Evolutionary conservation across 2,329 filamentous ascomycete species (phyloP), one percentile per base, ranked within the genome.

Genomic region (Neofusicoccum sp.): DNA sequence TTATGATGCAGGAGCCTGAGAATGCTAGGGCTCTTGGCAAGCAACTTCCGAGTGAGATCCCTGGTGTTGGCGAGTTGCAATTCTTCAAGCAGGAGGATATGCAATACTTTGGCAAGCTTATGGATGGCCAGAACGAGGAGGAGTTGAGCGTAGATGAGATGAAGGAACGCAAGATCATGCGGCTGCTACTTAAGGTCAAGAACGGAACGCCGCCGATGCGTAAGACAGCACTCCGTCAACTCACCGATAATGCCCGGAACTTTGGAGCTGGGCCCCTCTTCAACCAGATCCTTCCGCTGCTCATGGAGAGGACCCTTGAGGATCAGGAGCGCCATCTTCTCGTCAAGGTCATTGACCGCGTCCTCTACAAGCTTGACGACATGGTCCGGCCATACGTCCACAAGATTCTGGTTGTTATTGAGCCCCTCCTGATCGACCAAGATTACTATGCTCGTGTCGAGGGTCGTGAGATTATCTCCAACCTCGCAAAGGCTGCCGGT

Each of bases 21-120:
- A 92, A 90, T 71, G 86, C 87, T 62, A 86, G 91, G 65, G 81
- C 90, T 53, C 86, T 93, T 71, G 91, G 92, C 66, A 96, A 96
- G 77, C 91, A 96, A 67, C 86, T 98, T 69, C 91, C 93, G 7
- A 96, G 91, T 3, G 93, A 98, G 71, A 97, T 99, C 38, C 93
- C 95, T 3, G 95, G 95, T 40, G 92, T 99, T 53, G 93, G 93
- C 40, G 95, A 99, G 73, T 79, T 99, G 56, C 93, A 97, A 67
- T 99, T 98, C 74, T 96, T 99, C 84, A 99, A 99, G 78, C 86
- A 92, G 1, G 95, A 99, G 75, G 95, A 99, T 75, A 97, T 98
- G 92, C 88, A 91, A 40, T 99, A 99, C 78, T 99, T 99, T 70
- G 93, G 93, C 62, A 98, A 99, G 80, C 85, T 99, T 41, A 93